phyloP scores from a whole-genome alignment of 2,329 filamentous ascomycete genomes.

The Calonectria pteridis region DNA sequence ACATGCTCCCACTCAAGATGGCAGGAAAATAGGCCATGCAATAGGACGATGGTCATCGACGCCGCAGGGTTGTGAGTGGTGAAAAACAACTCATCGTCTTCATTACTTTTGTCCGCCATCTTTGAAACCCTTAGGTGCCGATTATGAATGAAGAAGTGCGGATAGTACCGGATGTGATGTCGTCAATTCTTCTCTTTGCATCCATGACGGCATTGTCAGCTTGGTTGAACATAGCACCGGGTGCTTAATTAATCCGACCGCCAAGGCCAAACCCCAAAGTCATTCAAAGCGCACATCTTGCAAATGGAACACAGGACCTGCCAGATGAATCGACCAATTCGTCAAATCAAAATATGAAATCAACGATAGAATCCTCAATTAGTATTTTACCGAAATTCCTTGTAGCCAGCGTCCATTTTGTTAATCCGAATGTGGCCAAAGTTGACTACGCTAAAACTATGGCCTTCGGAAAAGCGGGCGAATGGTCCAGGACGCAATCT shows the following conservation, averaged over 20 bases:
- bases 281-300: background rate
- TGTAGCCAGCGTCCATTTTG: background rate
- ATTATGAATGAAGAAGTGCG: background rate
- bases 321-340: background rate
- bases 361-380: background rate
- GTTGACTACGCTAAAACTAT: background rate
- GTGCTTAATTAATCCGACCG: background rate
- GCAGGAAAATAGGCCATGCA: slow-evolving; percentile 20
- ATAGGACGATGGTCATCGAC: background rate
- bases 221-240: background rate
- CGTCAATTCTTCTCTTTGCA: background rate
- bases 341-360: background rate
- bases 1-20: slow-evolving; percentile 23
- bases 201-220: background rate
- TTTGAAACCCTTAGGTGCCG: background rate
- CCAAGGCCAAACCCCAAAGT: too few relatives aligned
- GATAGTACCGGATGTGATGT: background rate
- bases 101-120: background rate
- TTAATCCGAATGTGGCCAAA: background rate
- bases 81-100: slow-evolving; percentile 4
- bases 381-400: background rate
- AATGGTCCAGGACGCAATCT: background rate
- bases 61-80: background rate
- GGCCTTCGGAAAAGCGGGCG: background rate
- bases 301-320: background rate